Conservation (phyloP, 306 rosid species). For the Inga oerstediana region DNA sequence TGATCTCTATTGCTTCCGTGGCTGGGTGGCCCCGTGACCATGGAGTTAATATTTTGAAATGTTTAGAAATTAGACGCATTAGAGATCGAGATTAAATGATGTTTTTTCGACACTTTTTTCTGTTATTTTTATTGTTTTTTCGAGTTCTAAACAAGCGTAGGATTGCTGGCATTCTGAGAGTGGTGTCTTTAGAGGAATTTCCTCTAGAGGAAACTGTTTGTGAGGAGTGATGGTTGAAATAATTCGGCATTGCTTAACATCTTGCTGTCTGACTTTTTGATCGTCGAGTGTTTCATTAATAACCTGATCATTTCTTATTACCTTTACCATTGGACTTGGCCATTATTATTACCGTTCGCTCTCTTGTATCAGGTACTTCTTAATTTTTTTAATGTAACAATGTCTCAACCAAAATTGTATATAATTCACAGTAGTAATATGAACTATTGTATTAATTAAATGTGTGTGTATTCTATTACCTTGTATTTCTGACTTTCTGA, state of each 20-base stretch:
- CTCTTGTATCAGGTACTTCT: conserved; percentile 1
- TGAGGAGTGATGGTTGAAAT: conserved; percentile 1
- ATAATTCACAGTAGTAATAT: conserved; percentile 10
- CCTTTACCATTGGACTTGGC: background rate
- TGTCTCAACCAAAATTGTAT: background rate
- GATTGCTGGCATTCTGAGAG: conserved; percentile 1
- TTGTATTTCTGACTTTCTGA: background rate
- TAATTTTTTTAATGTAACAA: background rate
- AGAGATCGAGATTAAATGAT: conserved; percentile 9
- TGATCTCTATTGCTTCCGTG: background rate
- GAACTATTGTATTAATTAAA: conserved; percentile 3
- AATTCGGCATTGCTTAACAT: background rate
- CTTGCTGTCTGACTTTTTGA: conserved; percentile 1
- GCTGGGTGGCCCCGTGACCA: background rate
- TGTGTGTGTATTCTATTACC: background rate
- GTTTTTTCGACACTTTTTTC: background rate
- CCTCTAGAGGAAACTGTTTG: background rate
- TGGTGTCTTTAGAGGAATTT: background rate
- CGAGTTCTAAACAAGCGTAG: background rate
- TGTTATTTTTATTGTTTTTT: background rate
- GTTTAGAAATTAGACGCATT: conserved; percentile 1
- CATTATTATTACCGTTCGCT: background rate
- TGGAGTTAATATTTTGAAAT: background rate
- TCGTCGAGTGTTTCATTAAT: background rate
- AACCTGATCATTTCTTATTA: background rate